These are phyloP conservation scores for Cystobasidium ongulense DNA, from an alignment of 768 basidiomycete species.

Conservation along the genomic window DNA sequence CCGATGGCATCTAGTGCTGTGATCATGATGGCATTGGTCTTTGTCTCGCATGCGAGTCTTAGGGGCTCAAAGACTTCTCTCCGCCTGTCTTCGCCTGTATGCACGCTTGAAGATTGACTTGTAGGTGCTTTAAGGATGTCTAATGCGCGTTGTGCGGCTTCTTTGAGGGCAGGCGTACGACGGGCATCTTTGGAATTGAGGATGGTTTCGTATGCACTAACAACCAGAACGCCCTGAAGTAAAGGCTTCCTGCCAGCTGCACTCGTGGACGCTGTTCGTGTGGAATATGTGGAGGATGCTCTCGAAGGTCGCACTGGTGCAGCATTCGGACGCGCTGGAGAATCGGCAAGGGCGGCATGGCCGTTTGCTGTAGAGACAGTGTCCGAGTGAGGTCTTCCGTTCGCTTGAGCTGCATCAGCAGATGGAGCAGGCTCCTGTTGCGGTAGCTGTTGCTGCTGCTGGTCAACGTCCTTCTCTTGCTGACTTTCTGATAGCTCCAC, in stretches of 20 bases:
- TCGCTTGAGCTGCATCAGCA: not conserved
- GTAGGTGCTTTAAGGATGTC: slow-evolving; percentile 36
- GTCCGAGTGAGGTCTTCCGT: slow-evolving; percentile 19
- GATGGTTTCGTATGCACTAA: slow-evolving; percentile 40
- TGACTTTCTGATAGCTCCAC: not conserved
- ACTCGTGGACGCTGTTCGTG: slow-evolving; percentile 6
- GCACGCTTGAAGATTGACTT: not conserved
- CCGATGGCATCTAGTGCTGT: slow-evolving; percentile 95
- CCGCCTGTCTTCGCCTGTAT: slow-evolving; percentile 26
- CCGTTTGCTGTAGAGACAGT: slow-evolving; percentile 12
- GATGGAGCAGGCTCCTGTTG: not conserved
- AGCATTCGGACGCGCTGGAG: not conserved
- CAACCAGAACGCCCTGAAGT: slow-evolving; percentile 38
- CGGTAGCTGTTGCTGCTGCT: not conserved
- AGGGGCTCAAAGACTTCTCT: slow-evolving; percentile 93
- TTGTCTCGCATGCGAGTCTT: slow-evolving; percentile 88
- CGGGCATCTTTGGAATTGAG: slow-evolving; percentile 40
- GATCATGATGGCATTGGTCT: slow-evolving; percentile 86
- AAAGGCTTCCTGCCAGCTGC: slow-evolving; percentile 27
- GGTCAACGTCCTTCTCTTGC: not conserved
- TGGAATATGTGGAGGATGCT: slow-evolving; percentile 16
- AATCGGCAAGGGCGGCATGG: not conserved
- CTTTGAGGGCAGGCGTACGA: slow-evolving; percentile 38
- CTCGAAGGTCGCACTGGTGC: not conserved
- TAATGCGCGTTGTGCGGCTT: slow-evolving; percentile 39